Percentiles rank a stretch among this genome's conserved stretches.
These are phyloP conservation scores for Sporothrix globosa DNA, from an alignment of 2,329 filamentous ascomycete genomes.

Conservation along the genomic window DNA sequence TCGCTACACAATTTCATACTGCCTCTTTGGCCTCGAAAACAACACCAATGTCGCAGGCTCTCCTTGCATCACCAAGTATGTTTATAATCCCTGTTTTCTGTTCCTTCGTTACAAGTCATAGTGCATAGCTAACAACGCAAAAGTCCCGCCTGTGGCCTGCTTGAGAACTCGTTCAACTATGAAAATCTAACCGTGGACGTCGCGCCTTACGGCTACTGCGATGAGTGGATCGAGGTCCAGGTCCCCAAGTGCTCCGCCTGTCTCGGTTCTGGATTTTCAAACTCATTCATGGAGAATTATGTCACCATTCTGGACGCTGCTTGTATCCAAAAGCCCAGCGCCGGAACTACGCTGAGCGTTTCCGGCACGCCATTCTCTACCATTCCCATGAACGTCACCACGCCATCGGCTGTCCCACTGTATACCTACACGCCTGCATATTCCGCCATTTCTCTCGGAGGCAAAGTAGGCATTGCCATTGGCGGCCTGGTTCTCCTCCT, in stretches of 20 bases:
- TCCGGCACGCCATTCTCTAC: slow-evolving; percentile 58
- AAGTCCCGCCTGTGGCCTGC: slow-evolving; percentile 58
- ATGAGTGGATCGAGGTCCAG: slow-evolving; percentile 49
- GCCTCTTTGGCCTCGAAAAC: slow-evolving; percentile 56
- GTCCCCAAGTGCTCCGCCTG: slow-evolving; percentile 54
- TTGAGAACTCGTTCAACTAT: slow-evolving; percentile 53
- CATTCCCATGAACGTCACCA: slow-evolving; percentile 53
- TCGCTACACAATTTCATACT: slow-evolving; percentile 59
- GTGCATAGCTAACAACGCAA: slow-evolving; percentile 11
- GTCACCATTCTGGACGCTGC: slow-evolving; percentile 58
- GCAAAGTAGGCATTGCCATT: slow-evolving; percentile 62
- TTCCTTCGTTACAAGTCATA: neutral
- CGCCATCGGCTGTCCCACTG: slow-evolving; percentile 49
- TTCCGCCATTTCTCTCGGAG: slow-evolving; percentile 56
- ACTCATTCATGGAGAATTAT: slow-evolving; percentile 57
- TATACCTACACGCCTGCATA: slow-evolving; percentile 49
- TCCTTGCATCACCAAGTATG: slow-evolving; percentile 59
- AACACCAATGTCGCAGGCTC: slow-evolving; percentile 48
- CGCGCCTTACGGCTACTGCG: slow-evolving; percentile 59
- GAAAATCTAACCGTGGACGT: slow-evolving; percentile 53
- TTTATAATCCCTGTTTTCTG: neutral
- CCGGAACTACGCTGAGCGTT: slow-evolving; percentile 54
- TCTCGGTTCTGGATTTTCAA: slow-evolving; percentile 43
- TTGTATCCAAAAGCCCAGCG: slow-evolving; percentile 56
- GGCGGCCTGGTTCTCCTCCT: slow-evolving; percentile 56